A percentile compares a stretch with the other conserved stretches of the same genome.
Evolutionary conservation across 164 flowering plant species (phyloP).

Genomic region (Tetracentron sinense): DNA sequence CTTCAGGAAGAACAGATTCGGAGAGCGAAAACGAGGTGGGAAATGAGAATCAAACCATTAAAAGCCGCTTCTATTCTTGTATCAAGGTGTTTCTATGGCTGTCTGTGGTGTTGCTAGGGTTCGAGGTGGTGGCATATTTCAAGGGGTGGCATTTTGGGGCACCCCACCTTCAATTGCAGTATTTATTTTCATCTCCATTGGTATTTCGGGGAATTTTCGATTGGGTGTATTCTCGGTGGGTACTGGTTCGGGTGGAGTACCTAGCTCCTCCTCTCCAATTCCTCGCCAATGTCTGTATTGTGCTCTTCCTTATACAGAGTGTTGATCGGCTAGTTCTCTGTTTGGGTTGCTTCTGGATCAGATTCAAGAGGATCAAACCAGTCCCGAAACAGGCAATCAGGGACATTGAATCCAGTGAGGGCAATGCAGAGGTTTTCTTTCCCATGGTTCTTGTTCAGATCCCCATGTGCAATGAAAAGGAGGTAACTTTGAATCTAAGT

Average conservation of each 20-base stretch:
- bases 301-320: constrained; percentile 79
- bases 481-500: constrained; percentile 42
- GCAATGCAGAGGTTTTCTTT: constrained; percentile 36
- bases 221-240: constrained; percentile 71
- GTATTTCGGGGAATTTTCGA: constrained; percentile 51
- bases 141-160: constrained; percentile 78
- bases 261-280: constrained; percentile 91
- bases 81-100: constrained; percentile 62
- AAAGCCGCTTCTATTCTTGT: constrained; percentile 49
- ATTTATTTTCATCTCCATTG: constrained; percentile 30
- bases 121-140: constrained; percentile 74
- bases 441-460: constrained; percentile 98
- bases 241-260: constrained; percentile 69
- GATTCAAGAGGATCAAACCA: constrained; percentile 76
- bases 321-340: constrained; percentile 70
- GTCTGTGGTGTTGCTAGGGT: constrained; percentile 56
- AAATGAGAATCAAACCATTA: constrained; percentile 34
- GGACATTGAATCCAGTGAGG: constrained; percentile 69
- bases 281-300: constrained; percentile 66
- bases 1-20: constrained; percentile 67
- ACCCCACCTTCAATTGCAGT: constrained; percentile 39
- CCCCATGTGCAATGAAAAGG: constrained; percentile 98
- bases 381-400: constrained; percentile 34
- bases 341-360: constrained; percentile 91
- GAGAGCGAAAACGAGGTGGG: constrained; percentile 27